Base-by-base conservation (phyloP, 768 basidiomycete genomes). In the Boletus vinaceobasis region DNA sequence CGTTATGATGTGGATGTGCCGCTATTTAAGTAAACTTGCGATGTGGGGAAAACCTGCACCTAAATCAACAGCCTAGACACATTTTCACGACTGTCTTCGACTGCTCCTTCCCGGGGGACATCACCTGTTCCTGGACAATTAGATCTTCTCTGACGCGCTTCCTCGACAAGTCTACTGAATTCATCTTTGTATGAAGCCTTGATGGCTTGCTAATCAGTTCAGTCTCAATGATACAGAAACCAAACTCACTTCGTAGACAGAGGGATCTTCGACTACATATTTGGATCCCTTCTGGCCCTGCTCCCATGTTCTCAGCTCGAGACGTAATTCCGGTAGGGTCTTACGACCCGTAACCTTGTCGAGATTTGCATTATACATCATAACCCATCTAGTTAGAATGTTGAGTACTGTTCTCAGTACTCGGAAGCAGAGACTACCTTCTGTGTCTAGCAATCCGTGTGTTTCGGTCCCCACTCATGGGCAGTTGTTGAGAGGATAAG, bases 301-400 rank as follows among this genome's bases (percentile, higher is more conserved):
- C 58, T 88, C 87, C 84, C 83, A 85, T 60, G 68, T 71, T 58
- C 73, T 78, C 63, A 89, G 63, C 33, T 87, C 85, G 39, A 62
- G 63, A 39, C 76, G 74, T 14, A 89, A 74, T 35, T 79, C 78
- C 1, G 65, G 56, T 51, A 74, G 66, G 17, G 73, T 74, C 63
- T 79, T 81, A 29, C 85, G 77, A 43, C 77, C 72, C 17, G 60
- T 48, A 19, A 75, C 75, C 58, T 79, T 79, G 70, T 90, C 88
- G 9, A 87, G 73, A 64, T 89, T 90, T 29, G 86, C 81, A 56
- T 90, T 90, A 60, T 78, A 84, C 39, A 85, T 65, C 71, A 83
- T 82, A 0, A 86, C 77, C 86, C 86, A 90, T 58, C 87, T 88
- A 17, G 29, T 19, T 5, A 44, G 31, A 21, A 47, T 29, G 26